Conservation (phyloP, 2,329 filamentous ascomycete genomes). For the Rutstroemia sp. region DNA sequence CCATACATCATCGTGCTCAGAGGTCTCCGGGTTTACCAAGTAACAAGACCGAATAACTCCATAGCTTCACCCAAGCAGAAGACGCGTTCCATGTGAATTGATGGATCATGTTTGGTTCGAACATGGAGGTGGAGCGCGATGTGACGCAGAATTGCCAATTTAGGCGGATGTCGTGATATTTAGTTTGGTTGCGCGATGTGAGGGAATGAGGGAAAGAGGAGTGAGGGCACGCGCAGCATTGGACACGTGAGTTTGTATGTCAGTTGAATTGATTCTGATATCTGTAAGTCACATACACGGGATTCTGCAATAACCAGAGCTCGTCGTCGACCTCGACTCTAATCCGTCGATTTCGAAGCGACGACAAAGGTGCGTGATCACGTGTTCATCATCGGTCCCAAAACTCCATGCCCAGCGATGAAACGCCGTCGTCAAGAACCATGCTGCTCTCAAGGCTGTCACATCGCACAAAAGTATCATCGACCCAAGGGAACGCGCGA, state of each 20-base stretch:
- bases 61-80: neutral
- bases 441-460: neutral
- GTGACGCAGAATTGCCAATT: constrained; percentile 11
- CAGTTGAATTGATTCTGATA: neutral
- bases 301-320: neutral
- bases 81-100: neutral
- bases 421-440: neutral
- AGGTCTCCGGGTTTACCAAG: neutral
- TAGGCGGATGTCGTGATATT: constrained; percentile 20
- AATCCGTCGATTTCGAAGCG: neutral
- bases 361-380: neutral
- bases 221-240: neutral
- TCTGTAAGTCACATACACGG: neutral
- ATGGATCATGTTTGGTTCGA: neutral
- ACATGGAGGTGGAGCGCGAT: constrained; percentile 11
- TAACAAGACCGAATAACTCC: neutral
- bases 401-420: neutral
- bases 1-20: neutral
- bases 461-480: neutral
- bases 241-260: neutral
- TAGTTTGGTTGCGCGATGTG: constrained; percentile 1
- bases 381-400: neutral
- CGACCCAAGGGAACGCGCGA: neutral
- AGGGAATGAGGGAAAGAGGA: neutral
- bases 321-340: neutral